Evolutionary conservation across 441 rosid species (phyloP), one percentile per base, ranked within the genome.

Genomic region (Brassica hybrid): DNA sequence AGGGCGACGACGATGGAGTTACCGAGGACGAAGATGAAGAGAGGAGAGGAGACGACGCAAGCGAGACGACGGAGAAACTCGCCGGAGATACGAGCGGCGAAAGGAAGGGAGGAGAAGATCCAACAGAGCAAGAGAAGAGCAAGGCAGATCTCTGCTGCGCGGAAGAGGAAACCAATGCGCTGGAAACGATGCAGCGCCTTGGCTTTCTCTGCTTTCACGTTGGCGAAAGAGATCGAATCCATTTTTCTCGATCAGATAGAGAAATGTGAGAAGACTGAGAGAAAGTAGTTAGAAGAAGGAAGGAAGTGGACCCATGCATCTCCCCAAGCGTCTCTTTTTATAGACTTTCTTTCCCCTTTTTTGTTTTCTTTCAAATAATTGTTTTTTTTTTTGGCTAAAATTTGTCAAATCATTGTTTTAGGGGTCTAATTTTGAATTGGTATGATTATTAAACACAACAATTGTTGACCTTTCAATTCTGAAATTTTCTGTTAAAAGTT

Each of bases 1-100:
- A 91, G 83, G 75, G 91, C 76, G 64, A 79, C 83, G 71, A 89
- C 78, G 74, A 90, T 86, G 76, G 61, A 85, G 75, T 90, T 87
- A 32, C 80, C 85, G 82, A 90, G 57, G 68, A 85, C 1, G 89
- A 91, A 88, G 56, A 84, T 85, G 63, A 88, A 86, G 48, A 83
- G 77, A 38, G 91, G 97, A 25, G 85, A 83, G 9, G 85, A 62
- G n/a, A 89, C 38, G 32, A 91, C 57, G 45, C 69, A 74, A 19
- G 88, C 63, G 48, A 84, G 36, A 68, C 70, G 78, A 61, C 80
- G 84, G 77, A 87, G 60, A 54, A 83, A 86, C 19, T 86, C 80
- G 54, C 77, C 82, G 80, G 85, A 84, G 70, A 91, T 81, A 27
- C 41, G 59, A 66, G 86, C 21, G 48, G 79, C 82, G 72, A 85